Conservation (phyloP, 345 rosid species). For the Raphanus sativus region DNA sequence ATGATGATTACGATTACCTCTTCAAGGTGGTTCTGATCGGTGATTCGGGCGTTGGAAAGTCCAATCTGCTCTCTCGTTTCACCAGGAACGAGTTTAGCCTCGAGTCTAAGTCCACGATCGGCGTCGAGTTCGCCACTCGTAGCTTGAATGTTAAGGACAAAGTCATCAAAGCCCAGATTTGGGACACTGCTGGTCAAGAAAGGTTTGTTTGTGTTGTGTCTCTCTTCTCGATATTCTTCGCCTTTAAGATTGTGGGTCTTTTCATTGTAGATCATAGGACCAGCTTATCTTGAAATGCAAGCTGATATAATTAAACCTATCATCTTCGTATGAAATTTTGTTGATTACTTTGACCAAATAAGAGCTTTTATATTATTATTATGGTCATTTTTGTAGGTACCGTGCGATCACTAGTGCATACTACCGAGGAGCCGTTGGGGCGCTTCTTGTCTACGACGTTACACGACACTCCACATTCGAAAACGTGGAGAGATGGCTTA, state of each 20-base stretch:
- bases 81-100: constrained; percentile 93
- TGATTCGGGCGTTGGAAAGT: constrained; percentile 93
- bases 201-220: constrained; percentile 41
- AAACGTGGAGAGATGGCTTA: constrained; percentile 92
- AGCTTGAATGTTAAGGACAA: constrained; percentile 83
- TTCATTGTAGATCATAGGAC: neutral
- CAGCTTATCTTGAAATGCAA: neutral
- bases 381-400: neutral
- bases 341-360: neutral
- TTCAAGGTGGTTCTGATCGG: constrained; percentile 90
- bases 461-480: constrained; percentile 88
- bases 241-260: neutral
- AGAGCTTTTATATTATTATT: neutral
- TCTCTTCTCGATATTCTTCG: neutral
- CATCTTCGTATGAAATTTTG: neutral
- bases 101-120: constrained; percentile 90
- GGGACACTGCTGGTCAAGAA: constrained; percentile 98
- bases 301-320: neutral
- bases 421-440: constrained; percentile 93
- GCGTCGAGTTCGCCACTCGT: constrained; percentile 95
- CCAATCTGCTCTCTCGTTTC: constrained; percentile 88
- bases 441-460: constrained; percentile 82
- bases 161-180: constrained; percentile 94
- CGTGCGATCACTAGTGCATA: constrained; percentile 97
- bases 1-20: constrained; percentile 90